Conservation (phyloP, 345 rosid species). For the Excoecaria cochinchinensis region DNA sequence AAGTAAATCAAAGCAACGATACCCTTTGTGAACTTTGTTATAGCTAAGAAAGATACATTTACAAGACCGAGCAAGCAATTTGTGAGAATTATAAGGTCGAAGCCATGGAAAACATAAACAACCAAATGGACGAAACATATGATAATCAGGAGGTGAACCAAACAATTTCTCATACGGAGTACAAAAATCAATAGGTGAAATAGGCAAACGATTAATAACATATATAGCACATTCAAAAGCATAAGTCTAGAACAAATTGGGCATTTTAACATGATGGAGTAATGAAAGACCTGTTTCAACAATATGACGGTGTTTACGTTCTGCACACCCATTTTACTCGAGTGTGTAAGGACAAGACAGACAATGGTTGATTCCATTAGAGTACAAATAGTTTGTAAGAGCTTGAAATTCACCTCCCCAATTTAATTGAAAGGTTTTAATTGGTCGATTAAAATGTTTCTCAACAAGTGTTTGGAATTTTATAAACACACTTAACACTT, state of each 20-base stretch:
- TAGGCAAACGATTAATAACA: too few species aligned
- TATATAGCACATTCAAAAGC: neutral
- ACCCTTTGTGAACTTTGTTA: too few species aligned
- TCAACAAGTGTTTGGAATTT: neutral
- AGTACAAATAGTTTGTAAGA: neutral
- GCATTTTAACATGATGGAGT: neutral
- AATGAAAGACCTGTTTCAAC: neutral
- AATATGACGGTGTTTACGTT: neutral
- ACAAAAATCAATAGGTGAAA: too few species aligned
- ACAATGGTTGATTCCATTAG: neutral
- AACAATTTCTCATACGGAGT: too few species aligned
- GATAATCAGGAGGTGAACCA: too few species aligned
- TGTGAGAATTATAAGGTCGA: too few species aligned
- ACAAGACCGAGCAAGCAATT: too few species aligned
- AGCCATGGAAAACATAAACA: too few species aligned
- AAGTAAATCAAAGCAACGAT: too few species aligned
- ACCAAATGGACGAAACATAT: too few species aligned
- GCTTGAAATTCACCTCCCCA: neutral
- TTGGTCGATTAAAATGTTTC: neutral
- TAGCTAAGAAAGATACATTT: too few species aligned
- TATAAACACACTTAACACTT: neutral
- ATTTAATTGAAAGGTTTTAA: neutral
- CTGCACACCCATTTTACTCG: neutral
- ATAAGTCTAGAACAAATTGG: neutral
- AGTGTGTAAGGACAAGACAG: neutral